Base-by-base conservation (phyloP, 805 yeast genomes). In the Starmerella apicola region DNA sequence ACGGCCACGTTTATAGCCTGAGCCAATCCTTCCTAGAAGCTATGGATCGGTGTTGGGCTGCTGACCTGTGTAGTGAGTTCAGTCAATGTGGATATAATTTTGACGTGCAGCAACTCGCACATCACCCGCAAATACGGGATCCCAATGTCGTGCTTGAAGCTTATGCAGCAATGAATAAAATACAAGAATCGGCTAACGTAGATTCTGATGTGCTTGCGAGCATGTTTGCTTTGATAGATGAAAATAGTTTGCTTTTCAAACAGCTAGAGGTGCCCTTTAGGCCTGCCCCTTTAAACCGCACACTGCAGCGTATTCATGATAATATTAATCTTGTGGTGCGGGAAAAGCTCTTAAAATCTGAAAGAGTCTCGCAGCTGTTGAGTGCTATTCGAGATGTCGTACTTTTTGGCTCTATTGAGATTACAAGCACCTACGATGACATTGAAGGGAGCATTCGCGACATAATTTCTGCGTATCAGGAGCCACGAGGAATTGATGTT, bases 391-490 rank as follows among this genome's bases (percentile, higher is more conserved):
- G 48, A 2, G 27, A 32, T 6, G 29, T 46, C 10, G 37, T 44
- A 2, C 36, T 48, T 13, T 39, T 43, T 19, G 50, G 51, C 3
- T 43, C 48, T 7, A 13, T 40, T 3, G 13, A 13, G n/a, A 45
- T 45, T 31, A 30, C 32, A 17, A 18, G 29, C 24, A 31, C 22
- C 10, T 41, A 38, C 24, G 25, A 16, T 15, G 41, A 27, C n/a
- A 22, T 26, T 29, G 13, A 25, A 17, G 34, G 41, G 8, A 22
- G 34, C 27, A 16, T 34, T 4, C 16, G 9, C 13, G 27, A 9
- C 27, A 24, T 9, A 24, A 24, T 9, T 7, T 16, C 16, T 15
- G 31, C 16, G 16, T 28, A 10, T 28, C 16, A 9, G 7, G 8
- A 7, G 16, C 16, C 12, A 15, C 31, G 10, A 28, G 16, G 31